Evolutionary conservation across 139 green algal species (phyloP).

Genomic region (Chlorella sp.): DNA sequence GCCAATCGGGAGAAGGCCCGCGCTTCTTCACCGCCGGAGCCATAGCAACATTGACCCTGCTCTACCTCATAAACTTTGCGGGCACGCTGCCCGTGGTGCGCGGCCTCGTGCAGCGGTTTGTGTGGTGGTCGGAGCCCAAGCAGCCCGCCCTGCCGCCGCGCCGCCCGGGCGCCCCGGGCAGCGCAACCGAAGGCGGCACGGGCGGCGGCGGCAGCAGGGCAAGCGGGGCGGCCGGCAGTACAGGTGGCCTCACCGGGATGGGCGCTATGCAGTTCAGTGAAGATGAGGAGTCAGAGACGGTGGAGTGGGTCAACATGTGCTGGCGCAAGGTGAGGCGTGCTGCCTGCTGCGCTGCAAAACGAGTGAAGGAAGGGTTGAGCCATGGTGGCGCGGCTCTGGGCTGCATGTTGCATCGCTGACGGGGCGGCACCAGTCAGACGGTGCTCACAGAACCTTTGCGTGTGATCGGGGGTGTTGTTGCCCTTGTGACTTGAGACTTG

Average conservation of each 20-base stretch:
- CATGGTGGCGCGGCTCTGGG: not conserved
- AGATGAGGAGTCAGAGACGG: slow-evolving; percentile 83
- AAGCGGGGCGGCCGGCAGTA: not conserved
- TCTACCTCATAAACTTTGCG: slow-evolving; percentile 51
- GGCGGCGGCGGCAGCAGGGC: not conserved
- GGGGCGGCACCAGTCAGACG: too few species aligned
- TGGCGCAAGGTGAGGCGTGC: slow-evolving; percentile 78
- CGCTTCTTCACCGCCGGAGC: slow-evolving; percentile 48
- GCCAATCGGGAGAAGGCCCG: not conserved
- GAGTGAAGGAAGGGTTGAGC: too few species aligned
- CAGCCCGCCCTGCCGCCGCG: not conserved
- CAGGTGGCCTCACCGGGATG: slow-evolving; percentile 15
- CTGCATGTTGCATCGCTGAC: not conserved
- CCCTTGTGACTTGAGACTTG: too few species aligned
- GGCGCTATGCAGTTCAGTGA: slow-evolving; percentile 56
- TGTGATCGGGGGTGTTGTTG: too few species aligned
- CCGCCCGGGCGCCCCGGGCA: not conserved
- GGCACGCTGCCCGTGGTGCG: slow-evolving; percentile 52
- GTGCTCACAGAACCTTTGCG: too few species aligned
- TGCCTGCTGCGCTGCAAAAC: not conserved
- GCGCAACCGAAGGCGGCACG: not conserved
- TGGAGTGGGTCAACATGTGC: slow-evolving; percentile 99
- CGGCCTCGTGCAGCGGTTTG: slow-evolving; percentile 50
- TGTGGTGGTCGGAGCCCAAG: slow-evolving; percentile 52
- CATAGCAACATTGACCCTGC: slow-evolving; percentile 39